phyloP scores from a whole-genome alignment of 1,284 basidiomycete species.

The Porogramme epimiltina region DNA sequence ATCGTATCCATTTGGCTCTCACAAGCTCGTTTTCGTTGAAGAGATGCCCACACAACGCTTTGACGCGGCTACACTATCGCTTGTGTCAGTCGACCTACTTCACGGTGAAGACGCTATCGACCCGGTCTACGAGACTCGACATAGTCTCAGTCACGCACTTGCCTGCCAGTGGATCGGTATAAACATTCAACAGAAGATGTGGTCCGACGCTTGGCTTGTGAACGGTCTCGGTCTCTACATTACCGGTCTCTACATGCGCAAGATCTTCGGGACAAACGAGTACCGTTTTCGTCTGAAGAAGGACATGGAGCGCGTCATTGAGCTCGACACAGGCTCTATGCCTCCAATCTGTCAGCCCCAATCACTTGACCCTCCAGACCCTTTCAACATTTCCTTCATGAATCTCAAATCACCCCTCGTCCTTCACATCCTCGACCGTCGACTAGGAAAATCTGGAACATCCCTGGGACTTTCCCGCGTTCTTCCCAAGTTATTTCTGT shows the following conservation, averaged over 20 bases:
- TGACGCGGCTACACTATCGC: conserved; percentile 83
- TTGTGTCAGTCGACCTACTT: conserved; percentile 83
- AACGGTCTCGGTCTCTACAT: conserved; percentile 93
- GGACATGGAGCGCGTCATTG: conserved; percentile 93
- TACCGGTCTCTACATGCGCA: conserved; percentile 85
- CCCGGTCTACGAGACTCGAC: conserved; percentile 90
- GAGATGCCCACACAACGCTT: conserved; percentile 80
- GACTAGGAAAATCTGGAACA: conserved; percentile 93
- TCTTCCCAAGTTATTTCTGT: conserved; percentile 93
- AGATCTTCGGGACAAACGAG: conserved; percentile 94
- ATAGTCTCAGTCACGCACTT: conserved; percentile 84
- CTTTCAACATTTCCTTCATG: conserved; percentile 80
- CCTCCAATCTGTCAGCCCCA: conserved; percentile 94
- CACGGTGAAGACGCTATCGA: conserved; percentile 92
- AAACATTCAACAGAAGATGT: conserved; percentile 94
- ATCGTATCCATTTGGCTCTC: conserved; percentile 95
- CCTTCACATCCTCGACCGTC: conserved; percentile 92
- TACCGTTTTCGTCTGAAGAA: conserved; percentile 95
- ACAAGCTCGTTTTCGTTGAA: conserved; percentile 96
- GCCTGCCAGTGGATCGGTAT: conserved; percentile 98
- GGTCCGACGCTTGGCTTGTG: conserved; percentile 95
- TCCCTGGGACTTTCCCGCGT: conserved; percentile 94
- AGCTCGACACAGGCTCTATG: conserved; percentile 87
- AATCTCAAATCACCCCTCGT: conserved; percentile 96
- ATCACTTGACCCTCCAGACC: conserved; percentile 80